phyloP scores from a whole-genome alignment of 1,139 yeast species.

The Yamadazyma triangularis region DNA sequence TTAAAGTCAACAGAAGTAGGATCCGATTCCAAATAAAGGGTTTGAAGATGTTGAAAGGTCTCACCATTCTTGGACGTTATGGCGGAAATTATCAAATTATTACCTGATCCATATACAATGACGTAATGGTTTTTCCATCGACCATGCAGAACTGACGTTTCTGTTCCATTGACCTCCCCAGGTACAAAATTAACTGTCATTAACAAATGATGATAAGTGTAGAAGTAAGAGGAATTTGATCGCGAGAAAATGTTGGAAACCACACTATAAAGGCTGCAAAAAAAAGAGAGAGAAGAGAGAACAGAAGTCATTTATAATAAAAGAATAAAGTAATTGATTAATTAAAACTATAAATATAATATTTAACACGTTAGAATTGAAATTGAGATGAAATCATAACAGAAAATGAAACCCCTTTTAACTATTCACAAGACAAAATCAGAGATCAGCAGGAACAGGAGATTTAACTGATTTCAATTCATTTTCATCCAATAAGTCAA shows the following conservation, averaged over 20 bases:
- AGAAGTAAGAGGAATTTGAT: too few relatives aligned
- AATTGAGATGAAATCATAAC: too few relatives aligned
- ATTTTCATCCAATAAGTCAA: conserved; percentile 6
- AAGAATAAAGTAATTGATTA: too few relatives aligned
- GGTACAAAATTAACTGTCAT: conserved; percentile 75
- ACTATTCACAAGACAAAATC: too few relatives aligned
- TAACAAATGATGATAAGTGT: background rate
- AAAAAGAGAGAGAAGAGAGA: too few relatives aligned
- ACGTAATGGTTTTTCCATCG: conserved; percentile 67
- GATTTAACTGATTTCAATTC: background rate
- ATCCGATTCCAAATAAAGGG: conserved; percentile 66
- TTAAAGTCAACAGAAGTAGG: conserved; percentile 66
- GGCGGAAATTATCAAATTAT: conserved; percentile 55
- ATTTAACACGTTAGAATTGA: too few relatives aligned
- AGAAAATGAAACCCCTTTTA: too few relatives aligned
- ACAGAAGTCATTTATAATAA: too few relatives aligned
- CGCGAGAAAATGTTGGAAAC: too few relatives aligned
- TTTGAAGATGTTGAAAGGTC: conserved; percentile 51
- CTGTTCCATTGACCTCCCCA: conserved; percentile 69
- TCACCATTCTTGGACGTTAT: conserved; percentile 4
- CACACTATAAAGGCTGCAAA: too few relatives aligned
- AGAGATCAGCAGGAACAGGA: too few relatives aligned
- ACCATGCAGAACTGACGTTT: conserved; percentile 55
- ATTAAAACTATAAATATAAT: too few relatives aligned
- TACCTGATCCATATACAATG: conserved; percentile 81